These are phyloP conservation scores for Pelargonium myrrhifolium DNA, from an alignment of 441 rosid genomes.

Conservation along the genomic window DNA sequence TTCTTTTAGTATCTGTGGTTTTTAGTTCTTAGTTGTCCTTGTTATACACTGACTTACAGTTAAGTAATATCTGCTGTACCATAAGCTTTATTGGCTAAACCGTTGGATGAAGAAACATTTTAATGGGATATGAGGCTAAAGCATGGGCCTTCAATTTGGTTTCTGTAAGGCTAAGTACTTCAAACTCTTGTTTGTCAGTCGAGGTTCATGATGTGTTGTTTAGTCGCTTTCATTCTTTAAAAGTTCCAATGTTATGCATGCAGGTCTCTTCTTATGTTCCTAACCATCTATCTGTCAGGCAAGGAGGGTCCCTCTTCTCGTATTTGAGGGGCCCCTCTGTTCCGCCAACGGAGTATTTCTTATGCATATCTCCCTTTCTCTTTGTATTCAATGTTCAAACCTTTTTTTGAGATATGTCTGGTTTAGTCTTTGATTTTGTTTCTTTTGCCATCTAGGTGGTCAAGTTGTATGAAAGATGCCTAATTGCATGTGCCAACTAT, in stretches of 20 bases:
- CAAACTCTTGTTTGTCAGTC: constrained; percentile 71
- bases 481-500: constrained; percentile 92
- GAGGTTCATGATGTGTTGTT: constrained; percentile 58
- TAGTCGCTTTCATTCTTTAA: constrained; percentile 38
- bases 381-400: constrained; percentile 28
- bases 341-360: constrained; percentile 76
- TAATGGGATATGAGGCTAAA: constrained; percentile 87
- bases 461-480: constrained; percentile 86
- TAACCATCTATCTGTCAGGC: constrained; percentile 88
- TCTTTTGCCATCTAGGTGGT: constrained; percentile 50
- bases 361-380: constrained; percentile 64
- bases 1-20: constrained; percentile 29
- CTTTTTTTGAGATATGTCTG: constrained; percentile 15
- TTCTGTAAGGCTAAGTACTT: constrained; percentile 93
- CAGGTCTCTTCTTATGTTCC: constrained; percentile 93
- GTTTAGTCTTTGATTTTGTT: constrained; percentile 21
- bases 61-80: constrained; percentile 90
- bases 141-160: constrained; percentile 87
- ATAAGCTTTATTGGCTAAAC: constrained; percentile 90
- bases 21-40: constrained; percentile 53
- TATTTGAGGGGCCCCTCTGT: constrained; percentile 87
- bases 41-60: constrained; percentile 75
- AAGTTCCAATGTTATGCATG: constrained; percentile 85
- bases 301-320: constrained; percentile 85
- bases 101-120: constrained; percentile 97